Base-by-base conservation (phyloP, 2,329 filamentous ascomycete species). In the Penicillium decumbens region DNA sequence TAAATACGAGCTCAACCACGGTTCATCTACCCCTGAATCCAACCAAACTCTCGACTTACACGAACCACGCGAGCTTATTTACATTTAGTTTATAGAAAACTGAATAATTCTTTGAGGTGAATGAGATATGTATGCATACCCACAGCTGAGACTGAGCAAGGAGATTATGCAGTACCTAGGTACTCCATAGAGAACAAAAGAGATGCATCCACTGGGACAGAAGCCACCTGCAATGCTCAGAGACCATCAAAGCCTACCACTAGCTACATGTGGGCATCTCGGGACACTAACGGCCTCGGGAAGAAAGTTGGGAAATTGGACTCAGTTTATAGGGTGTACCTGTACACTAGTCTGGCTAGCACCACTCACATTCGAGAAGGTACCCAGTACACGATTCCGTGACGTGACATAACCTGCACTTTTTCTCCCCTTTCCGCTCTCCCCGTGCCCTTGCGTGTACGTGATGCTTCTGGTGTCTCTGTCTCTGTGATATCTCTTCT, bases 1-100 rank as follows among this genome's bases (percentile, higher is more conserved):
- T 35, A 29, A 24, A 24, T 32, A 43, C 35, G 9, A 15, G 15
- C 30, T 15, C 25, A 37, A 50, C 53, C 56, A 51, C 44, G 56
- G 56, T 57, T 54, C 54, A 38, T 35, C 33, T 51, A 55, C 56
- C 56, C 56, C 56, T 59, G 56, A 59, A 59, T 49, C 49, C 49
- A 43, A 40, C 29, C 42, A 37, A 35, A 23, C 24, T 32, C 8
- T 39, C 8, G 39, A 12, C 47, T 45, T 44, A 3, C 45, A 47
- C 47, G 43, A 55, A 53, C 50, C 51, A 37, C 32, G 37, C 32
- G 18, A 24, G 39, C 33, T 39, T 58, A 53, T 56, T 56, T 58
- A 54, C 43, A 25, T 38, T 5, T 13, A 27, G 28, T 13, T 12
- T 10, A 29, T 29, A 29, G 28, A n/a, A 45, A 3, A 33, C 6